Base-by-base conservation (phyloP, 495 filamentous ascomycete species). In the Aspergillus steynii region DNA sequence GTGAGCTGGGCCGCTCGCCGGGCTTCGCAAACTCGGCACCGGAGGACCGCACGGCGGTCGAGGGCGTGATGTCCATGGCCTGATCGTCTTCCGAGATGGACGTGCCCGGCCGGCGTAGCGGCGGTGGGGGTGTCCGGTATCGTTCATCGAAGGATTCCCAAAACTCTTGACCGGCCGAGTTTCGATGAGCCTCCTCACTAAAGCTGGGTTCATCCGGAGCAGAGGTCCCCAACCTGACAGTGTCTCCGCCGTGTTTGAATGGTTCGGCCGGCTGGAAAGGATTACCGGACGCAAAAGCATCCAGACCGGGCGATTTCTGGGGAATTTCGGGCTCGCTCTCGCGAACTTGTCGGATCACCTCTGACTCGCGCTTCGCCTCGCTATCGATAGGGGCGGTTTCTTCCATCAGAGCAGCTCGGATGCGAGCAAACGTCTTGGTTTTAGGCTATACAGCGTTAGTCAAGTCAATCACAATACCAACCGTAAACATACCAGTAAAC, bases 301-400 rank as follows among this genome's bases (percentile, higher is more conserved):
- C 60, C 47, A 81, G 56, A 14, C 67, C 74, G 4, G 73, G 78
- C 4, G 75, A 70, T 42, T 72, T 74, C 56, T 77, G 69, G 12
- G 82, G 77, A 25, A 72, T 61, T 47, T 76, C 75, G 15, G 77
- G 72, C 58, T 88, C 83, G 57, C 83, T 86, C 72, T 97, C 94
- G 20, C 91, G 90, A 34, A 97, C 93, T 73, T 97, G 96, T 2
- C 90, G 88, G 58, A 98, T 89, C 1, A 97, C 93, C 75, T 98
- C 93, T 12, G 94, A 92, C 79, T 99, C 95, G 46, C 92, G 89
- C 58, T 90, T 88, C 61, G 93, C 84, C 72, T 99, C 95, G 48
- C 87, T 88, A 62, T 98, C 96, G 29, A 96, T 72, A 0, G 95
- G 95, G 0, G 92, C 84, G 45, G 83, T 84, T 75, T 99, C 95